Conservation (phyloP, 345 rosid genomes). For the Crucihimalaya himalaica region DNA sequence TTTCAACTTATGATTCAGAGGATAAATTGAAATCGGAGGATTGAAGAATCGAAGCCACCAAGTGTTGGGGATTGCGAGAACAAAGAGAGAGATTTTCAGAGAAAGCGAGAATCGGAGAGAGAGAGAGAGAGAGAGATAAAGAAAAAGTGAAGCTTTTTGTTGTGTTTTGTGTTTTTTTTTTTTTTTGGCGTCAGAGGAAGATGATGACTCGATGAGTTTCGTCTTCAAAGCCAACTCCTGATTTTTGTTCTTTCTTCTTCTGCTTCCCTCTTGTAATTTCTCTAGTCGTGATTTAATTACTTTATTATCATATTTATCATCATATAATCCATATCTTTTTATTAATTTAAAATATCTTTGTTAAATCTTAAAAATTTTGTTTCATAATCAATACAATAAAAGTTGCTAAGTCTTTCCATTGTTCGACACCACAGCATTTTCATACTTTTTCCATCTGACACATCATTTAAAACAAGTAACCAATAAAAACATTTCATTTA, state of each 20-base stretch:
- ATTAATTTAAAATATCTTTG: not conserved
- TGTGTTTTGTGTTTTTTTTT: not conserved
- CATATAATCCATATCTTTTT: not conserved
- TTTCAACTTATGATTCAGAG: slow-evolving; percentile 23
- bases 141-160: slow-evolving; percentile 29
- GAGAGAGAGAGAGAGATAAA: not conserved
- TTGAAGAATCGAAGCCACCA: not conserved
- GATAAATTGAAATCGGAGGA: slow-evolving; percentile 31
- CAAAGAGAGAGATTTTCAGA: not conserved
- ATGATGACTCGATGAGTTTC: slow-evolving; percentile 31
- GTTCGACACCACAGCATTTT: too few relatives aligned
- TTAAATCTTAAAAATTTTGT: not conserved
- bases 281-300: not conserved
- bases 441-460: too few relatives aligned
- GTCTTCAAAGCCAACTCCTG: slow-evolving; percentile 29
- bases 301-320: not conserved
- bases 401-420: too few relatives aligned
- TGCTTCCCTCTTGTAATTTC: slow-evolving; percentile 2
- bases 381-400: too few relatives aligned
- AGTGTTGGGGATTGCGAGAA: slow-evolving; percentile 20
- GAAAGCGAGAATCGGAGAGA: not conserved
- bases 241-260: slow-evolving; percentile 8
- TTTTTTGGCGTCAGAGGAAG: slow-evolving; percentile 17
- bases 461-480: too few relatives aligned
- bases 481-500: too few relatives aligned